Evolutionary conservation across 2,329 filamentous ascomycete species (phyloP), one percentile per base, ranked within the genome.

Genomic region (Diaporthe helianthi): DNA sequence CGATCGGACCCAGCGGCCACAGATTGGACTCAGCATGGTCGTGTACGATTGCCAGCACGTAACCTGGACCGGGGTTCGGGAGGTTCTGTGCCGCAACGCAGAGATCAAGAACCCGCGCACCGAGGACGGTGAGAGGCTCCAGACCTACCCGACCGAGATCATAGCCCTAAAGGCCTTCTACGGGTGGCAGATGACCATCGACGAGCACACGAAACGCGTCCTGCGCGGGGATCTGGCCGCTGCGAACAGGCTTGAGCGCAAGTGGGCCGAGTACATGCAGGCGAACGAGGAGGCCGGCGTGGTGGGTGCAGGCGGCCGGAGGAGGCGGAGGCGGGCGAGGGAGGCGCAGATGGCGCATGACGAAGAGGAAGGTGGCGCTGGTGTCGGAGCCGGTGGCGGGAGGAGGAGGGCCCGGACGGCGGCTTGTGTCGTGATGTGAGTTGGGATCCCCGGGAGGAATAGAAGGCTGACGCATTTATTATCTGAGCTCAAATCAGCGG

Each of bases 221-320:
- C 79, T 97, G 64, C 85, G 88, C 5, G 93, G 93, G 8, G 92
- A 97, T 71, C 86, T 93, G 69, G 83, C 85, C 0, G 86, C 92
- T 1, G 96, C 96, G 0, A 86, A 85, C 46, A 85, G 93, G n/a
- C 84, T 98, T 24, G 94, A 97, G 83, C 86, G 90, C 72, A 97
- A 95, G 78, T 98, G 95, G 95, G 91, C 92, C 0, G 92, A 97
- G 67, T 97, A 93, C 79, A 98, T 98, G 94, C 93, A 97, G 81
- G 90, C 93, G 19, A 92, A 88, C 63, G 93, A 97, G 79, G 95
- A 98, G 78, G 93, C 92, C 0, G 92, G 91, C 3, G 87, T 87
- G 3, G 84, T 82, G 2, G 93, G 91, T 2, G 86, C 85, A 1
- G 89, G 92, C 7, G 83, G 86, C 2, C 85, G 94, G 66, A 84